Base-by-base conservation (phyloP, 228 moss, liverwort and hornwort genomes). In the Sphagnum fallax region DNA sequence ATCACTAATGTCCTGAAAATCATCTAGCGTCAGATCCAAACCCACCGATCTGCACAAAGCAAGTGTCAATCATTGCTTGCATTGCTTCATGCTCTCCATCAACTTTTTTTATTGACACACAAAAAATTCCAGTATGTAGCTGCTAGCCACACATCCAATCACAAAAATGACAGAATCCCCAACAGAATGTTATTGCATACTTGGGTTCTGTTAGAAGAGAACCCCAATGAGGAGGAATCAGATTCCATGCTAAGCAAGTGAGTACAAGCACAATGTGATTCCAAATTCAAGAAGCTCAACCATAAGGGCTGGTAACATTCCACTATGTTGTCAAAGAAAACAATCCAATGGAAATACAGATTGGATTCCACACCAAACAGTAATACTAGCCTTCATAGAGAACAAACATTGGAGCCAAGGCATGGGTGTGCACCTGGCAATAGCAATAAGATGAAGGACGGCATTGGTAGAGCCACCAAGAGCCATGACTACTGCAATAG, bases 381-480 rank as follows among this genome's bases (percentile, higher is more conserved):
- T 2, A 32, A 32, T 32, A 32, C 32, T 32, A 32, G 32, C 32
- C 32, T 32, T 32, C 32, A 2, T 32, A 32, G 2, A 32, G 32
- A 32, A 32, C 32, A 32, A 32, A 3, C 32, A 32, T 32, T 32
- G 32, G 32, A 32, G 32, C 32, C 32, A 32, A 32, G 32, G 32
- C 32, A 32, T 32, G 32, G 3, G 32, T 32, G 32, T 32, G 32
- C 32, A 55, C 75, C 93, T 80, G 1, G 91, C 96, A 75, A 96
- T 96, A 5, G 92, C 96, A 65, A 96, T 91, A 4, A 96, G 84
- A 59, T 96, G 96, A 9, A 96, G 76, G 6, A 96, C 96, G 4
- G 96, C 96, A 73, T 96, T 96, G 2, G 93, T 96, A 11, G 96
- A 96, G 51, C 96, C 96, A 61, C 96, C 96, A 16, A 96, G 89